Base-by-base conservation (phyloP, 805 yeast genomes). In the Schwanniomyces pseudopolymorphus region DNA sequence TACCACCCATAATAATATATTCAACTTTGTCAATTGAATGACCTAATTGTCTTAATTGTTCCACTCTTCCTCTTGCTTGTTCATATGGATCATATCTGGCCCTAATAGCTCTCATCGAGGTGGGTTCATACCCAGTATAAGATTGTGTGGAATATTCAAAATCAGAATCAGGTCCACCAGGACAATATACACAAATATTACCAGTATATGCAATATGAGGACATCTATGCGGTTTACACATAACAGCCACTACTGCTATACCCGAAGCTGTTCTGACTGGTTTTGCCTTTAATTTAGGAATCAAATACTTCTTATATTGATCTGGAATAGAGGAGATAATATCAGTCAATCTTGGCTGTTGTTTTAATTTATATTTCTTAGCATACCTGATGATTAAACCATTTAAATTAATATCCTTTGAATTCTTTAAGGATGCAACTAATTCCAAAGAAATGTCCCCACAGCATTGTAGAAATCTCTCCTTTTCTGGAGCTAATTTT, bases 191-290 rank as follows among this genome's bases (percentile, higher is more conserved):
- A 74, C 99, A 94, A 51, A 94, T 94, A 62, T 94, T 94, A 51
- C 99, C 99, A 0, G 99, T 94, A 66, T 94, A 94, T 17, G 99
- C 98, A 58, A 94, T 94, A 67, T 94, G 99, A 22, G 99, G 99
- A 69, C 99, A 94, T 71, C 99, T 79, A 67, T 94, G 99, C 2
- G 99, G 99, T 67, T 94, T 94, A 73, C 97, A 91, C 98, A 94
- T 94, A 26, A 94, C 98, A 0, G 99, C 99, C 39, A 94, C 98
- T 17, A 94, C 99, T 8, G 99, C 99, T 48, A 94, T 96, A 58
- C 99, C 99, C 9, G 96, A 87, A 0, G 99, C 99, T 0, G 99
- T 94, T 67, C 99, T 80, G 39, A 94, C 98, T 0, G 99, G 99
- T 66, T 94, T 94, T n/a, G 99, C 99, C 69, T 94, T 89, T 39